Evolutionary conservation across 352 stramenopile genomes (phyloP), one percentile per base, ranked within the genome.

Genomic region (Phytophthora quininea): DNA sequence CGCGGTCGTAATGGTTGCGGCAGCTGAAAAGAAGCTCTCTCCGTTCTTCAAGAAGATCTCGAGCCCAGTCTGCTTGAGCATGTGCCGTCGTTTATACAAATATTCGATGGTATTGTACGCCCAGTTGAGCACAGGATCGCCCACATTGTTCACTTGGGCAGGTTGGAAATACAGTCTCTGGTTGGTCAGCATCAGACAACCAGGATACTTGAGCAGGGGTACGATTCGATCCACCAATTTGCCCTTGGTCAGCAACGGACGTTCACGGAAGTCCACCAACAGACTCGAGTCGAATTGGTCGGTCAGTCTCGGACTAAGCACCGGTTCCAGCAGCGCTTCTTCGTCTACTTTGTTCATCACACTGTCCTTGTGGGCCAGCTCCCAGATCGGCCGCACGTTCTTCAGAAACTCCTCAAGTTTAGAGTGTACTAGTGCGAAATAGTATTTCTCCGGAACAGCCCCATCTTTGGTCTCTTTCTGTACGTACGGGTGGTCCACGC

Each of bases 111-210:
- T 82, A 19, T 75, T 76, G 50, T 97, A 93, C 32, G 85, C 75
- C 80, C 89, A 97, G 33, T 91, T 89, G 5, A 96, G 74, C 31
- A 96, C 88, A 0, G 91, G 77, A 46, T 97, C 91, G 3, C 88
- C 89, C 4, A 97, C 88, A 64, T 98, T 98, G 74, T 98, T 98
- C 43, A 98, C 69, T 64, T 97, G 82, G 2, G 91, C 88, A 7
- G 92, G 93, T 62, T 98, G 91, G 51, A 98, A 97, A 59, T 98
- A 98, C 30, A 88, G 42, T 10, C 82, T 65, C 54, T 91, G 78
- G 67, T 97, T 93, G 19, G 92, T 98, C 52, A 98, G 77, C 87
- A 98, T 97, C 29, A 98, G 37, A 55, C 86, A 96, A 1, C 95
- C 94, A 0, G 93, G 95, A 59, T 97, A 95, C 67, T 95, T 93